Evolutionary conservation across 805 yeast species (phyloP).

Genomic region (Wickerhamomyces canadensis): DNA sequence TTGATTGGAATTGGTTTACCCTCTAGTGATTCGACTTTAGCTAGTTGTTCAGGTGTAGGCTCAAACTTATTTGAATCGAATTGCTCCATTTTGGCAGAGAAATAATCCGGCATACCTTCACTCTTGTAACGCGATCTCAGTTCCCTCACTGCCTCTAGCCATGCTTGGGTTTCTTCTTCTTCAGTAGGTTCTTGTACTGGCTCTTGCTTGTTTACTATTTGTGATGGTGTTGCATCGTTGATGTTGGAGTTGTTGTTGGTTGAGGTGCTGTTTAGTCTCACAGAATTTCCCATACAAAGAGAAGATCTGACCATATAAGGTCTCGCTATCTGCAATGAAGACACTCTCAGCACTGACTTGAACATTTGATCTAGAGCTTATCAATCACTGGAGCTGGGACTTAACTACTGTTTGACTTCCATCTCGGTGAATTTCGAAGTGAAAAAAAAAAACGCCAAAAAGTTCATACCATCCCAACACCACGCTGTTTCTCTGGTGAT

Average conservation of each 20-base stretch:
- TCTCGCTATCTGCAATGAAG: not conserved
- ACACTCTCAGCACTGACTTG: constrained; percentile 8
- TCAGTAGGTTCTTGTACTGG: constrained; percentile 5
- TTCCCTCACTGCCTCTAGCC: constrained; percentile 40
- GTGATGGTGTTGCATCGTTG: not conserved
- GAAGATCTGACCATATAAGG: not conserved
- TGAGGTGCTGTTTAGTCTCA: constrained; percentile 10
- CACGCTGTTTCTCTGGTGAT: too few species aligned
- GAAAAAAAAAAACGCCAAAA: constrained; percentile 5
- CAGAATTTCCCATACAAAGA: not conserved
- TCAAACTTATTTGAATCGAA: constrained; percentile 32
- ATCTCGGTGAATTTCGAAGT: not conserved
- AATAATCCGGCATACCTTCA: constrained; percentile 28
- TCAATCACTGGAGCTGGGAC: too few species aligned
- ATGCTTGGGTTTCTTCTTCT: constrained; percentile 31
- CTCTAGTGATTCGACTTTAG: constrained; percentile 45
- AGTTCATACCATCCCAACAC: too few species aligned
- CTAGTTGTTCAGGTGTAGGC: constrained; percentile 62
- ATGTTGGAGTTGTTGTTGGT: constrained; percentile 1
- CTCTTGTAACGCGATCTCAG: constrained; percentile 27
- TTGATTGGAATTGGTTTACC: constrained; percentile 52
- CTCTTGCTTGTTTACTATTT: constrained; percentile 1
- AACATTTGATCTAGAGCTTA: constrained; percentile 13
- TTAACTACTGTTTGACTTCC: too few species aligned
- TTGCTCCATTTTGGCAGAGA: constrained; percentile 22